A percentile compares a stretch with the other conserved stretches of the same genome.
Conservation (phyloP, 805 yeast species). For the Jamesozyma piceae region DNA sequence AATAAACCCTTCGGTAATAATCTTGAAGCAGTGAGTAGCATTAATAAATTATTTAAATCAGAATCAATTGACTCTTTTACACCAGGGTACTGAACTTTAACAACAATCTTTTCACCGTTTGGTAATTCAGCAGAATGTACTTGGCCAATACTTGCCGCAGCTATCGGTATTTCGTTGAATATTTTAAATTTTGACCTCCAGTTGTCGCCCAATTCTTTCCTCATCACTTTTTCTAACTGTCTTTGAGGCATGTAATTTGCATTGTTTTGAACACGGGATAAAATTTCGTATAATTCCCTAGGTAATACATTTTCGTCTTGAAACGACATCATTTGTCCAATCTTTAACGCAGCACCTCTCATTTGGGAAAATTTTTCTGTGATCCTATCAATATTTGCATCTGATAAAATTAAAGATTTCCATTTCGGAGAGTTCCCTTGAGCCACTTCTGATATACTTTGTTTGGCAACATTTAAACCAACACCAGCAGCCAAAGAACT, state of each 20-base stretch:
- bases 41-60: slow-evolving; percentile 75
- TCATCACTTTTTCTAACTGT: slow-evolving; percentile 72
- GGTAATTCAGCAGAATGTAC: slow-evolving; percentile 76
- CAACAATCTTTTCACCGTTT: slow-evolving; percentile 70
- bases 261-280: slow-evolving; percentile 79
- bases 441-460: slow-evolving; percentile 62
- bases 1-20: slow-evolving; percentile 86
- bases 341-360: slow-evolving; percentile 98
- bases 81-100: slow-evolving; percentile 95
- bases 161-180: slow-evolving; percentile 84
- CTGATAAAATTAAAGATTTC: slow-evolving; percentile 58
- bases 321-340: slow-evolving; percentile 94
- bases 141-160: slow-evolving; percentile 97
- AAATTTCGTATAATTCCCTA: slow-evolving; percentile 67
- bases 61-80: slow-evolving; percentile 90
- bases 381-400: slow-evolving; percentile 76
- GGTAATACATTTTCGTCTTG: slow-evolving; percentile 86
- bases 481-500: slow-evolving; percentile 88
- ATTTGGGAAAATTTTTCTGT: slow-evolving; percentile 81
- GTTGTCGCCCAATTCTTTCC: slow-evolving; percentile 57
- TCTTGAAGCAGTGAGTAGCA: slow-evolving; percentile 78
- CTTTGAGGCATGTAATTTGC: slow-evolving; percentile 96
- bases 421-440: slow-evolving; percentile 42
- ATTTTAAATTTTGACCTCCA: slow-evolving; percentile 69
- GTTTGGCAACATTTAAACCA: slow-evolving; percentile 73